A percentile compares a stretch with the other conserved stretches of the same genome.
Conservation (phyloP, 305 asterid species). For the Fraxinus angustifolia region DNA sequence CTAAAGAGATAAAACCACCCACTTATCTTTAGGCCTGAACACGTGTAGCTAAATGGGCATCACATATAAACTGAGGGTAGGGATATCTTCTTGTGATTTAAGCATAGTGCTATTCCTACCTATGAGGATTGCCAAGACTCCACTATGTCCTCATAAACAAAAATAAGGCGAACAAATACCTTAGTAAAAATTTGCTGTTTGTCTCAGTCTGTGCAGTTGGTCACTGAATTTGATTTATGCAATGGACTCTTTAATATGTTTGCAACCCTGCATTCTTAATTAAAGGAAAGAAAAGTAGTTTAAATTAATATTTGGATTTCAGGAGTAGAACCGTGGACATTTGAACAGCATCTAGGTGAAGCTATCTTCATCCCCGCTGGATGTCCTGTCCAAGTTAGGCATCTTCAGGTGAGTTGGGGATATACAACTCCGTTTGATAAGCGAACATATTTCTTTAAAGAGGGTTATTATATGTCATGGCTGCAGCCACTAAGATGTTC, state of each 20-base stretch:
- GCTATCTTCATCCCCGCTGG: slow-evolving; percentile 93
- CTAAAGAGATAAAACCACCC: background rate
- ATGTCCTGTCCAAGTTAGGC: slow-evolving; percentile 86
- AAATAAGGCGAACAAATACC: background rate
- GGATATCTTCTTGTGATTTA: background rate
- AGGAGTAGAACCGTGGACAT: slow-evolving; percentile 97
- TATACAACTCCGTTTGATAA: slow-evolving; percentile 3
- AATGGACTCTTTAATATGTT: background rate
- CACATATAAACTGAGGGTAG: background rate
- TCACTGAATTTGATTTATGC: background rate
- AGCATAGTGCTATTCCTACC: background rate
- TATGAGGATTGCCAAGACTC: background rate
- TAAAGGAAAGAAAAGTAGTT: background rate
- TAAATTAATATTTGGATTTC: slow-evolving; percentile 13
- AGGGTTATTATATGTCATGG: background rate
- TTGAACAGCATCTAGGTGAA: slow-evolving; percentile 80
- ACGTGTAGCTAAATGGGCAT: background rate
- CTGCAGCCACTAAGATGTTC: slow-evolving; percentile 1
- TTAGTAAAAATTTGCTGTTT: background rate
- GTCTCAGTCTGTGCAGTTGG: background rate
- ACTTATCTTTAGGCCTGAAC: background rate
- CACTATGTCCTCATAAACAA: background rate
- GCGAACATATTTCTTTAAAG: background rate
- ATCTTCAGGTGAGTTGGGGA: slow-evolving; percentile 68
- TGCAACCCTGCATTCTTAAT: background rate